Evolutionary conservation across 768 basidiomycete genomes (phyloP).

Genomic region (Phlebiopsis gigantea): DNA sequence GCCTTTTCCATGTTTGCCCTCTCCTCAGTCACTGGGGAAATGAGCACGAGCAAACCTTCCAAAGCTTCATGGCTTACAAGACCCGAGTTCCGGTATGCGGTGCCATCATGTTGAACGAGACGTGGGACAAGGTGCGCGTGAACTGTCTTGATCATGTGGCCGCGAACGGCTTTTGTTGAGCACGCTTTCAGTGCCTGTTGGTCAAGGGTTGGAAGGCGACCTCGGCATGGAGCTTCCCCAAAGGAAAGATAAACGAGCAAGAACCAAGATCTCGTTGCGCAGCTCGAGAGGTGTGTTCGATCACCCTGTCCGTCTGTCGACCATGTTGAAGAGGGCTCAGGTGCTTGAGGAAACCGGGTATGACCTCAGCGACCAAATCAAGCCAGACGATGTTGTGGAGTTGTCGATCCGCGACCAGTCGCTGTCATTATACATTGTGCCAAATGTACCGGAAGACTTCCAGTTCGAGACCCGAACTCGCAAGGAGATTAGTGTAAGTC

Average conservation of each 20-base stretch:
- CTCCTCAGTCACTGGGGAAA: conserved; percentile 77
- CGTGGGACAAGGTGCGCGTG: conserved; percentile 83
- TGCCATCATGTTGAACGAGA: conserved; percentile 89
- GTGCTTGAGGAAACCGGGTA: conserved; percentile 97
- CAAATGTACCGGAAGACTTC: conserved; percentile 82
- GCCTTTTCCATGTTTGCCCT: conserved; percentile 83
- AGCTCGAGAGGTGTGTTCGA: conserved; percentile 73
- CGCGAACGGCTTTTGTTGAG: conserved; percentile 8
- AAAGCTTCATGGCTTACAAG: conserved; percentile 94
- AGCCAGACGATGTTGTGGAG: conserved; percentile 69
- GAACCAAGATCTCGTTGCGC: conserved; percentile 85
- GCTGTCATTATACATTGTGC: conserved; percentile 87
- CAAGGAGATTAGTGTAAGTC: conserved; percentile 93
- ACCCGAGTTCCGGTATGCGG: conserved; percentile 96
- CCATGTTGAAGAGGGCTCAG: conserved; percentile 35
- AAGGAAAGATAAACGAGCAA: conserved; percentile 98
- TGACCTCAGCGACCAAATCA: conserved; percentile 67
- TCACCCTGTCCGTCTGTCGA: not conserved
- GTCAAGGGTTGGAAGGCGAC: conserved; percentile 98
- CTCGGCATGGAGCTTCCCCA: conserved; percentile 98
- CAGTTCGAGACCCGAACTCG: conserved; percentile 90
- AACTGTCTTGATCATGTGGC: conserved; percentile 10
- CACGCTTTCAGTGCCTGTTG: conserved; percentile 69
- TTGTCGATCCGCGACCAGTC: conserved; percentile 86
- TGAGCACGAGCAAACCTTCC: conserved; percentile 83